Percentiles rank a stretch among this genome's conserved stretches.
phyloP scores from a whole-genome alignment of 2,329 filamentous ascomycete species.

The Chalaropsis thielavioides region DNA sequence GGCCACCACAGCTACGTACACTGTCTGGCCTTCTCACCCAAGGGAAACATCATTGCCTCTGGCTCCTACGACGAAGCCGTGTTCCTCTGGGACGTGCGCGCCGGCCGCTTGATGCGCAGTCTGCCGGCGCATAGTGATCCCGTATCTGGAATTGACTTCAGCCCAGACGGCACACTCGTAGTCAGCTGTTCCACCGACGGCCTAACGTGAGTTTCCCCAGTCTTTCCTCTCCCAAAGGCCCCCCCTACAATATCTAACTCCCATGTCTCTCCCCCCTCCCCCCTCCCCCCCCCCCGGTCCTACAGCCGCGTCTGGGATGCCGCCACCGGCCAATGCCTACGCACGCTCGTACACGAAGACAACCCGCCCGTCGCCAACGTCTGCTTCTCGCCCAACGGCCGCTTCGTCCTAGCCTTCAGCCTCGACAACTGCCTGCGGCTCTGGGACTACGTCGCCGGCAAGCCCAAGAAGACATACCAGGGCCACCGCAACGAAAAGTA shows the following conservation, averaged over 20 bases:
- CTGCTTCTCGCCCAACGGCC: slow-evolving; percentile 86
- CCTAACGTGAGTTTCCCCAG: slow-evolving; percentile 46
- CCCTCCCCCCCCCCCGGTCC: slow-evolving; percentile 5
- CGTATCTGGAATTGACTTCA: slow-evolving; percentile 85
- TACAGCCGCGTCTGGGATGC: slow-evolving; percentile 83
- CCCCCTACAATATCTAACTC: neutral
- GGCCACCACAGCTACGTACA: slow-evolving; percentile 97
- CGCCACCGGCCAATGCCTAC: slow-evolving; percentile 81
- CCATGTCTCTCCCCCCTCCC: neutral
- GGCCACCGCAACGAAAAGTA: slow-evolving; percentile 76
- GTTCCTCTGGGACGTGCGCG: slow-evolving; percentile 89
- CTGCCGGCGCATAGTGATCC: slow-evolving; percentile 91
- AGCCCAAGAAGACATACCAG: slow-evolving; percentile 93
- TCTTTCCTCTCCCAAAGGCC: neutral
- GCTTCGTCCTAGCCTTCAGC: slow-evolving; percentile 81
- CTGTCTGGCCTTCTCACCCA: slow-evolving; percentile 87
- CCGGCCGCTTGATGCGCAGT: slow-evolving; percentile 73
- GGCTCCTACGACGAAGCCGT: slow-evolving; percentile 96
- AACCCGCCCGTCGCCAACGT: slow-evolving; percentile 38
- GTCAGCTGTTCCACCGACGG: slow-evolving; percentile 87
- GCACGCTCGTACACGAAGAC: slow-evolving; percentile 91
- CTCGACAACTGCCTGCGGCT: slow-evolving; percentile 79
- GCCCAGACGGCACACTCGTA: slow-evolving; percentile 79
- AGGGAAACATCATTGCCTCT: slow-evolving; percentile 90
- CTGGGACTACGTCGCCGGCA: slow-evolving; percentile 88